phyloP scores from a whole-genome alignment of 371 early-diverging fungal species.

The Umbelopsis sp. region DNA sequence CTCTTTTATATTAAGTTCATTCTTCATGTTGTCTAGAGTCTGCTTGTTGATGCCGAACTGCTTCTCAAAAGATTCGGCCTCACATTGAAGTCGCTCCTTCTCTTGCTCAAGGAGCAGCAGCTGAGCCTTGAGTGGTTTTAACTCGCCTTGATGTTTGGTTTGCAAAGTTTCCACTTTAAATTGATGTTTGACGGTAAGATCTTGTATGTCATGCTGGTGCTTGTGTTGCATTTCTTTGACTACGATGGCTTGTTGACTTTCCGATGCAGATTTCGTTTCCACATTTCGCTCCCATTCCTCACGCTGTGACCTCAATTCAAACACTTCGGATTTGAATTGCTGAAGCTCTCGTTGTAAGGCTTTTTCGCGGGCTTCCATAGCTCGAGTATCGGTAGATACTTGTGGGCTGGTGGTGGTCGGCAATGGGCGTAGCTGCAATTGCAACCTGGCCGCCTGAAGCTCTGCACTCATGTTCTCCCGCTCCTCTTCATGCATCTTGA shows the following conservation, averaged over 20 bases:
- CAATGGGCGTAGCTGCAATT: background rate
- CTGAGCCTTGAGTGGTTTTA: background rate
- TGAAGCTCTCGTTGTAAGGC: slow-evolving; percentile 31
- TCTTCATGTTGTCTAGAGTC: slow-evolving; percentile 4
- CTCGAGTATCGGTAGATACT: background rate
- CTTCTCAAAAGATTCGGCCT: background rate
- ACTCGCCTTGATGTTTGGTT: background rate
- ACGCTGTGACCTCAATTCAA: slow-evolving; percentile 30
- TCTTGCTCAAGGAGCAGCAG: background rate
- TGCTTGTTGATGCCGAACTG: background rate
- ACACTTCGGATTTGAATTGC: slow-evolving; percentile 36
- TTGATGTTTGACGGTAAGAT: background rate
- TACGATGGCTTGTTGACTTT: slow-evolving; percentile 2
- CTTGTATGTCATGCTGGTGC: background rate
- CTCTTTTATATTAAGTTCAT: background rate
- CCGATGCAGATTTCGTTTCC: slow-evolving; percentile 36
- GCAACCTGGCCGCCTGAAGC: background rate
- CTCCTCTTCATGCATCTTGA: slow-evolving; percentile 2
- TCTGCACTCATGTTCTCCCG: background rate
- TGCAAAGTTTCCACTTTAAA: too few species aligned
- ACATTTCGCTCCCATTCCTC: slow-evolving; percentile 36
- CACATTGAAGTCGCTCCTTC: background rate
- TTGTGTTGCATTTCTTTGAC: background rate
- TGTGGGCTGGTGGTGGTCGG: background rate
- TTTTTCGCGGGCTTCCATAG: slow-evolving; percentile 23